These are phyloP conservation scores for Colletotrichum incanum DNA, from an alignment of 2,329 filamentous ascomycete genomes.

Conservation along the genomic window DNA sequence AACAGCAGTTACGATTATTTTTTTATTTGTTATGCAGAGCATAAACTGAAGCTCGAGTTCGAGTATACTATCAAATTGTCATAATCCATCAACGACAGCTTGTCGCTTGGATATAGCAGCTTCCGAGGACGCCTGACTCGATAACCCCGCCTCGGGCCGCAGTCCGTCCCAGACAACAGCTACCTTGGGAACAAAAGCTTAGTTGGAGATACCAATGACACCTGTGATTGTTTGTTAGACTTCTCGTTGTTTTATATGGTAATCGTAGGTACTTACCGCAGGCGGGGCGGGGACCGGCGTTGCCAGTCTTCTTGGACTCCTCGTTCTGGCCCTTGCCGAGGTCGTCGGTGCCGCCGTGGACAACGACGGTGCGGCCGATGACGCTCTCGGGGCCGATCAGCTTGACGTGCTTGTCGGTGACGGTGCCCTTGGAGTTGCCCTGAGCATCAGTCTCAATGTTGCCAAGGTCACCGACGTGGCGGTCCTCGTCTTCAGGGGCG, in stretches of 20 bases:
- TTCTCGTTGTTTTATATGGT: not conserved
- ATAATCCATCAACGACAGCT: conserved; percentile 17
- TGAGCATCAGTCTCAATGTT: conserved; percentile 97
- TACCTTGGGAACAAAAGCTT: conserved; percentile 53
- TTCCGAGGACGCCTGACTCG: not conserved
- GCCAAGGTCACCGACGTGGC: conserved; percentile 97
- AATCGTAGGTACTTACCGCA: conserved; percentile 78
- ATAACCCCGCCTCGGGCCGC: conserved; percentile 15
- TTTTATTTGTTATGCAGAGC: not conserved
- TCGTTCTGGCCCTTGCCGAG: conserved; percentile 93
- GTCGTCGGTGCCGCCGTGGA: conserved; percentile 96
- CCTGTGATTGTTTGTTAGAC: conserved; percentile 59
- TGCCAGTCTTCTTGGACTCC: conserved; percentile 98
- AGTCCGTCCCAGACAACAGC: conserved; percentile 4
- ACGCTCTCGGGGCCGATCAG: conserved; percentile 96
- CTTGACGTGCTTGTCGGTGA: conserved; percentile 89
- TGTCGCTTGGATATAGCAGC: not conserved
- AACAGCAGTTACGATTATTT: not conserved
- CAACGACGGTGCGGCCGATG: conserved; percentile 94
- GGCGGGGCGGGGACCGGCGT: conserved; percentile 92
- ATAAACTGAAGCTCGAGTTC: not conserved
- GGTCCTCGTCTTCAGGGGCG: conserved; percentile 83
- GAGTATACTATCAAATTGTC: conserved; percentile 1
- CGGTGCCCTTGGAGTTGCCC: conserved; percentile 88
- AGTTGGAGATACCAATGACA: conserved; percentile 91